Conservation (phyloP, 2,329 filamentous ascomycete genomes). For the Sporothrix phasma region DNA sequence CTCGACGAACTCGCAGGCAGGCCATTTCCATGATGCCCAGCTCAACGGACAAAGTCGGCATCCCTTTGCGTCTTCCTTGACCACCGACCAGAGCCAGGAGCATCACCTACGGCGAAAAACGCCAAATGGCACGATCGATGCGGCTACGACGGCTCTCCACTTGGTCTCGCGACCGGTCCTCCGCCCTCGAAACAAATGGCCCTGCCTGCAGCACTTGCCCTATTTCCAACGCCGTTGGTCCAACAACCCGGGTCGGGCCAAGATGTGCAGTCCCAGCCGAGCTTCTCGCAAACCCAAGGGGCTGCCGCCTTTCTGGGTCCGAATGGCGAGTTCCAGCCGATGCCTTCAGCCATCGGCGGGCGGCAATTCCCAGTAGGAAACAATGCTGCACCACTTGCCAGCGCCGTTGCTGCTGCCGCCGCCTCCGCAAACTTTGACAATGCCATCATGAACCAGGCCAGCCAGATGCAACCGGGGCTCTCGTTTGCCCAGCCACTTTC, state of each 20-base stretch:
- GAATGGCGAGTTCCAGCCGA: background rate
- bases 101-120: slow-evolving; percentile 85
- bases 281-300: background rate
- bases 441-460: background rate
- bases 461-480: background rate
- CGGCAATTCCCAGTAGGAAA: background rate
- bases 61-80: background rate
- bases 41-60: slow-evolving; percentile 17
- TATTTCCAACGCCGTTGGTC: slow-evolving; percentile 26
- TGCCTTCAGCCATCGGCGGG: background rate
- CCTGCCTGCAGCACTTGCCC: slow-evolving; percentile 45
- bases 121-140: slow-evolving; percentile 83
- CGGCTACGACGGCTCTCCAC: slow-evolving; percentile 81
- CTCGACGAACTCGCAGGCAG: slow-evolving; percentile 18
- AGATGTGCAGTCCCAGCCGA: background rate
- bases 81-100: slow-evolving; percentile 39
- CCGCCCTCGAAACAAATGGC: slow-evolving; percentile 78
- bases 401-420: slow-evolving; percentile 16
- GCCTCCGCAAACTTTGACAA: background rate
- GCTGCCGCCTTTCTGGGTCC: background rate
- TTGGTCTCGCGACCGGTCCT: slow-evolving; percentile 61
- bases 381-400: background rate
- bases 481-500: background rate
- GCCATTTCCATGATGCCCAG: slow-evolving; percentile 17
- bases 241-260: slow-evolving; percentile 11